Conservation (phyloP, 345 rosid genomes). For the Salix exigua region DNA sequence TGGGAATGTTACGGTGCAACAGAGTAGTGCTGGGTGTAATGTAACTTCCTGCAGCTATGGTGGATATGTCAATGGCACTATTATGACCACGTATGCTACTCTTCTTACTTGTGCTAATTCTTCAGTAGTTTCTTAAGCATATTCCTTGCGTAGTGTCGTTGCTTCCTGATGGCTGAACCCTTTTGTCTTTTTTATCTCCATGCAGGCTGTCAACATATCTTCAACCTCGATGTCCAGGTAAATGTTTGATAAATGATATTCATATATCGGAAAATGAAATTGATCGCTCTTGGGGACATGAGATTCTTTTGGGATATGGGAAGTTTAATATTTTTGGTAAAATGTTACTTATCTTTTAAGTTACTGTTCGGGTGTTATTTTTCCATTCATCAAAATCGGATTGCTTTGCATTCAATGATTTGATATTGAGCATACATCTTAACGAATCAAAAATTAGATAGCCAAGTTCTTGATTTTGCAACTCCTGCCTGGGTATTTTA, state of each 20-base stretch:
- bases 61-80: constrained; percentile 77
- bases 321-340: not conserved
- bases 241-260: constrained; percentile 9
- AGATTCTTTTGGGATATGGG: not conserved
- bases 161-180: not conserved
- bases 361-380: not conserved
- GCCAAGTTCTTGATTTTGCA: too few species aligned
- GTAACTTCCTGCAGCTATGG: constrained; percentile 72
- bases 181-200: constrained; percentile 1
- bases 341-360: not conserved
- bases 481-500: too few species aligned
- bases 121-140: not conserved
- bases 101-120: constrained; percentile 1
- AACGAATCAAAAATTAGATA: too few species aligned
- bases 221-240: constrained; percentile 92
- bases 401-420: not conserved
- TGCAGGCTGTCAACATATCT: constrained; percentile 78
- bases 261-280: not conserved
- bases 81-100: constrained; percentile 56
- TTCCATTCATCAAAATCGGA: not conserved
- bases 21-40: constrained; percentile 85
- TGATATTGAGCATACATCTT: not conserved
- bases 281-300: not conserved
- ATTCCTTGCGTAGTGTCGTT: not conserved
- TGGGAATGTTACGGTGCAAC: constrained; percentile 64